Conservation (phyloP, 768 basidiomycete species). For the Sporobolomyces phaffii region DNA sequence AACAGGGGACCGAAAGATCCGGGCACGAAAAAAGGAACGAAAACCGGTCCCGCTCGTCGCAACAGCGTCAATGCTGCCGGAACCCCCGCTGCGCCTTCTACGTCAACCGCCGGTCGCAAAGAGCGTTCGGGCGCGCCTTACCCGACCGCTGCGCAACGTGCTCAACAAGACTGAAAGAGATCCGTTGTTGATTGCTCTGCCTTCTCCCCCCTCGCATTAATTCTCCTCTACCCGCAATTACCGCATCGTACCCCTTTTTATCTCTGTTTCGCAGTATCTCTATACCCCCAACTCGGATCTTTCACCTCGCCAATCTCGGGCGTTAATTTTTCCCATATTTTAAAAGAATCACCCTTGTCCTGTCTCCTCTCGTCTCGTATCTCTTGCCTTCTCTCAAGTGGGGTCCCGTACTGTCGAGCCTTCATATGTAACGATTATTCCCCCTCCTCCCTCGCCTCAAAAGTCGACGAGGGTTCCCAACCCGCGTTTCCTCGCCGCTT, state of each 20-base stretch:
- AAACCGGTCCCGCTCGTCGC: constrained; percentile 12
- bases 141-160: constrained; percentile 17
- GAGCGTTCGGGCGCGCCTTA: constrained; percentile 26
- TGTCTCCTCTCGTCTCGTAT: no score
- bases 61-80: constrained; percentile 8
- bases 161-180: constrained; percentile 1
- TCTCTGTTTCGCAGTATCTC: no score
- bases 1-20: constrained; percentile 30
- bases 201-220: not conserved
- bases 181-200: not conserved
- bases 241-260: not conserved
- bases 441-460: no score
- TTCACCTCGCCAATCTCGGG: no score
- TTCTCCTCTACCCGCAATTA: not conserved
- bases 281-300: no score
- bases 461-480: constrained; percentile 12
- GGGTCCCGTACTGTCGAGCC: no score
- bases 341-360: no score
- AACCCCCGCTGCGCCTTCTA: not conserved
- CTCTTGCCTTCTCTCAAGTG: no score
- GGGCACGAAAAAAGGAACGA: constrained; percentile 20
- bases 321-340: no score
- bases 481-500: constrained; percentile 19
- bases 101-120: not conserved
- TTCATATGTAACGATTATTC: no score